Conservation (phyloP, 1,284 basidiomycete genomes). For the Puccinia coronata region DNA sequence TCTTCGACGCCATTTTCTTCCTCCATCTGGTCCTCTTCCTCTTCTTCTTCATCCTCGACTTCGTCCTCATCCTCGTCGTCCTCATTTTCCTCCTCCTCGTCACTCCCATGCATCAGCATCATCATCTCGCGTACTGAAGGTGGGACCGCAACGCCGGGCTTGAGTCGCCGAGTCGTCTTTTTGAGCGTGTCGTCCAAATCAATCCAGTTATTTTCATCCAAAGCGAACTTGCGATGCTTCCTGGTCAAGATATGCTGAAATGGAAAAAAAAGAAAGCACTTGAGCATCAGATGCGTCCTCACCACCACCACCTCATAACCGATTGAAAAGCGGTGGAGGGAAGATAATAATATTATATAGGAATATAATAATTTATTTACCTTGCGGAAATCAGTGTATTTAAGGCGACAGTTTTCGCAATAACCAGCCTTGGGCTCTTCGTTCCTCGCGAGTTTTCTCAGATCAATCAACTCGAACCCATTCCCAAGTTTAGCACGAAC, state of each 20-base stretch:
- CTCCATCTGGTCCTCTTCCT: background rate
- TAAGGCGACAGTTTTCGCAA: slow-evolving; percentile 91
- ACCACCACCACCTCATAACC: too few relatives aligned
- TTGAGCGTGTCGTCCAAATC: slow-evolving; percentile 77
- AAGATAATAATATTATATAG: slow-evolving; percentile 15
- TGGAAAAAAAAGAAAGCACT: background rate
- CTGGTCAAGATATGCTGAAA: slow-evolving; percentile 73
- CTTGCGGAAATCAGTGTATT: slow-evolving; percentile 83
- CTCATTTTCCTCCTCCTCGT: slow-evolving; percentile 7
- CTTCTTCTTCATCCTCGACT: slow-evolving; percentile 18
- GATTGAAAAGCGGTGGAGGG: background rate
- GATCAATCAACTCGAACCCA: slow-evolving; percentile 64
- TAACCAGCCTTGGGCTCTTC: slow-evolving; percentile 91
- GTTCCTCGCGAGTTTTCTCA: slow-evolving; percentile 65
- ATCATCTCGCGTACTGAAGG: slow-evolving; percentile 43
- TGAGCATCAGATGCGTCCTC: too few relatives aligned
- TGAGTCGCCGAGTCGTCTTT: slow-evolving; percentile 70
- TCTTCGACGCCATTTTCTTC: slow-evolving; percentile 37
- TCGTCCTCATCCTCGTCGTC: slow-evolving; percentile 27
- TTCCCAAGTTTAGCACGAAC: slow-evolving; percentile 66
- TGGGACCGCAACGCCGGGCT: slow-evolving; percentile 52
- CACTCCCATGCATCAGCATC: background rate
- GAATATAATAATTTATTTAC: slow-evolving; percentile 68
- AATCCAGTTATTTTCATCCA: slow-evolving; percentile 75
- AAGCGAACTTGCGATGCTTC: slow-evolving; percentile 83